A percentile compares a stretch with the other conserved stretches of the same genome.
Conservation (phyloP, 768 basidiomycete genomes). For the Lentinula sp. region DNA sequence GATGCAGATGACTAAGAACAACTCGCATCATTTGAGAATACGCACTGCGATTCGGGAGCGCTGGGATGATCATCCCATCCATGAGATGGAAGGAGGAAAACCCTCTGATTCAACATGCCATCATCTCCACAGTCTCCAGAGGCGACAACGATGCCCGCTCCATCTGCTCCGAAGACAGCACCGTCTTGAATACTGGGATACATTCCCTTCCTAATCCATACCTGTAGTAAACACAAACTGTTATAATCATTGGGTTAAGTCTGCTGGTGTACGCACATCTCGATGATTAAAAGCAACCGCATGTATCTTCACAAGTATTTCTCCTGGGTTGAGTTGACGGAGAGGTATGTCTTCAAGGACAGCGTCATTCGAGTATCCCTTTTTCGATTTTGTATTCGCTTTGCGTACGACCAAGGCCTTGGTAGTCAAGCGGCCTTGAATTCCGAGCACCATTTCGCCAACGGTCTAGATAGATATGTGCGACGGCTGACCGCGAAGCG, state of each 20-base stretch:
- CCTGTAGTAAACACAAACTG: slow-evolving; percentile 26
- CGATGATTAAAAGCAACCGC: slow-evolving; percentile 77
- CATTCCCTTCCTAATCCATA: slow-evolving; percentile 67
- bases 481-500: no score
- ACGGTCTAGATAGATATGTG: no score
- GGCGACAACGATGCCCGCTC: slow-evolving; percentile 64
- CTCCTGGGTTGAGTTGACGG: slow-evolving; percentile 42
- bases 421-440: neutral
- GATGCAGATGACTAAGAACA: no score
- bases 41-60: slow-evolving; percentile 59
- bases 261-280: slow-evolving; percentile 39
- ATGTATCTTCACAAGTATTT: slow-evolving; percentile 61
- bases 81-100: slow-evolving; percentile 70
- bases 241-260: neutral
- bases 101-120: slow-evolving; percentile 52
- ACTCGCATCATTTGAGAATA: neutral
- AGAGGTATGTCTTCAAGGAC: slow-evolving; percentile 44
- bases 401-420: slow-evolving; percentile 4
- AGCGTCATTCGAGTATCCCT: slow-evolving; percentile 35
- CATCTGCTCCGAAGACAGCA: slow-evolving; percentile 64
- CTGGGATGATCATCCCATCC: slow-evolving; percentile 69
- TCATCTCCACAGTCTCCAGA: slow-evolving; percentile 54
- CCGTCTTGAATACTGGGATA: slow-evolving; percentile 62
- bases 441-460: neutral
- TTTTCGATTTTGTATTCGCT: neutral